Conservation (phyloP, 768 basidiomycete genomes). For the Phylloporus scabripes region DNA sequence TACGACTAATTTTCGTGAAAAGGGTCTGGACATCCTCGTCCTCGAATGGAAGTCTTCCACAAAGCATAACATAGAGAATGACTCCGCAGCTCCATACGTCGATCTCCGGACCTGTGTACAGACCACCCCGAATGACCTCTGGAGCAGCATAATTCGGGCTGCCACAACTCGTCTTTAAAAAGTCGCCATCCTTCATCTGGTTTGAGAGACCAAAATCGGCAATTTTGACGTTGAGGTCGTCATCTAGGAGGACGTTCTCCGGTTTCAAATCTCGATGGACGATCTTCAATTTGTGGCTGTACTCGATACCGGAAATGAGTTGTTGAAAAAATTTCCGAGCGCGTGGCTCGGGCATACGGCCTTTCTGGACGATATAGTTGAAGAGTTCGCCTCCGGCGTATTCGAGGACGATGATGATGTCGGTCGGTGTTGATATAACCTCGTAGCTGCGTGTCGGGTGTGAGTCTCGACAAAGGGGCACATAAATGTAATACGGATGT, state of each 20-base stretch:
- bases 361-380: conserved; percentile 95
- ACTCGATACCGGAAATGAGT: conserved; percentile 95
- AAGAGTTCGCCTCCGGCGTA: conserved; percentile 96
- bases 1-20: conserved; percentile 92
- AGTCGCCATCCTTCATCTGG: conserved; percentile 94
- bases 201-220: conserved; percentile 98
- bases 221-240: conserved; percentile 89
- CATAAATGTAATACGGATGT: background rate
- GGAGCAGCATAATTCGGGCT: conserved; percentile 99
- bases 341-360: conserved; percentile 81
- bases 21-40: conserved; percentile 91
- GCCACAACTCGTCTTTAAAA: conserved; percentile 95
- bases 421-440: conserved; percentile 87
- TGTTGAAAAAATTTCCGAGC: conserved; percentile 97
- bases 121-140: conserved; percentile 91
- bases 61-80: conserved; percentile 98
- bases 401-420: conserved; percentile 98
- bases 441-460: conserved; percentile 51
- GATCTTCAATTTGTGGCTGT: conserved; percentile 93
- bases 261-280: conserved; percentile 98
- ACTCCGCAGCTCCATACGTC: conserved; percentile 99
- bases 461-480: conserved; percentile 7
- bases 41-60: conserved; percentile 93
- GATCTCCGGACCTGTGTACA: conserved; percentile 97
- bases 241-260: conserved; percentile 87